Base-by-base conservation (phyloP, 2,329 filamentous ascomycete species). In the Scleromitrula shiraiana region DNA sequence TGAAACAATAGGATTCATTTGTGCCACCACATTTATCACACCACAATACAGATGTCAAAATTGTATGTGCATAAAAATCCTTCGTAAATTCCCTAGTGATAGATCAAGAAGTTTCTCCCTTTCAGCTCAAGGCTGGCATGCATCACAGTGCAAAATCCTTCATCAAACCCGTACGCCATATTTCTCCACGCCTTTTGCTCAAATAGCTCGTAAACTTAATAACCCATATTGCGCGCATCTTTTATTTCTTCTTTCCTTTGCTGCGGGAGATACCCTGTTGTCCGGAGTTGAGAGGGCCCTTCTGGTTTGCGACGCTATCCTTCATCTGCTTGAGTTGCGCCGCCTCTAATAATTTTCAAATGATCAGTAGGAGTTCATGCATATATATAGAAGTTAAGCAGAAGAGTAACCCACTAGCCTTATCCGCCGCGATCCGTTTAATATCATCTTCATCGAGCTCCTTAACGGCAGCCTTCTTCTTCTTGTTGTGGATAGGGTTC, bases 251-350 rank as follows among this genome's bases (percentile, higher is more conserved):
- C 95, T 83, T 96, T 95, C 85, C 95, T 69, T 89, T 90, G 53
- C 86, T 93, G 80, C 95, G 96, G 83, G 96, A 96, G 75, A 97
- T 95, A 54, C 88, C 89, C 71, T 94, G 88, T 41, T 76, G 69
- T 27, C 88, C 89, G 26, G 81, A 84, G 71, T 89, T 90, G 65
- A 96, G 67, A 30, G 91, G 90, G 3, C 91, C 91, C 73, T 94
- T 95, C 15, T 44, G 41, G 15, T 32, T n/a, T n/a, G n/a, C 41
- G 37, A 29, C 15, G 68, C 86, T 86, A 23, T 59, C 60, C 62
- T 85, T 83, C 38, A 86, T 83, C 72, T 88, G 86, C 52, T 82
- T 76, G n/a, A 83, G 81, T 70, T 94, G 66, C 8, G 89, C 88
- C 72, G 94, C 91, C 69, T 44, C 41, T 44, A 12, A 10, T 36